Base-by-base conservation (phyloP, 768 basidiomycete species). In the Chlorophyllum brunneum region DNA sequence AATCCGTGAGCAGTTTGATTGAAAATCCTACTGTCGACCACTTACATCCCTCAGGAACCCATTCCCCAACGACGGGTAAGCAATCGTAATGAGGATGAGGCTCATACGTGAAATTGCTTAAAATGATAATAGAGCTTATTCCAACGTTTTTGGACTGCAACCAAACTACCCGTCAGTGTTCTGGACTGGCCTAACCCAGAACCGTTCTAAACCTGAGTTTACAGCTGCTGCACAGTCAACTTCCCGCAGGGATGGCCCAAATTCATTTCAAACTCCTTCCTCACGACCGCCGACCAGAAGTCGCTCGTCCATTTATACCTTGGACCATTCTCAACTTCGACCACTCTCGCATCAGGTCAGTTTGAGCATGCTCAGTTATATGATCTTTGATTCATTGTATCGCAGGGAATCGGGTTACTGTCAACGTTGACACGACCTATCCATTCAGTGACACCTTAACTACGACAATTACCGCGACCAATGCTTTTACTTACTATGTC, bases 161-260 rank as follows among this genome's bases (percentile, higher is more conserved):
- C 76, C 76, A 5, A 77, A 78, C 51, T 78, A 78, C 52, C 76
- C 77, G 70, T 76, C 29, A 48, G 70, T 64, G 18, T 36, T 49
- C 5, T 29, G 5, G n/a, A 22, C 2, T 31, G 15, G 8, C 41
- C 33, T 29, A 11, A 39, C n/a, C 16, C 18, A 23, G 11, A 20
- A 31, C 22, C 23, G 16, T 20, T 16, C 20, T 11, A 34, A 38
- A 20, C 16, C 40, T 46, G 7, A 29, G 23, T 30, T 29, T 22
- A 15, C 36, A 74, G 73, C 1, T 78, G 77, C 54, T 79, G 78
- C 63, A 78, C 77, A 1, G 79, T 79, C 44, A 78, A 79, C 53
- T 72, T 74, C 52, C 78, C 78, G 20, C 78, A 80, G 59, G 77
- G 75, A 24, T 79, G 74, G 73, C 78, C 78, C 1, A 80, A 79